A percentile compares a stretch with the other conserved stretches of the same genome.
Evolutionary conservation across 768 basidiomycete species (phyloP).

Genomic region (Mycena vulgaris): DNA sequence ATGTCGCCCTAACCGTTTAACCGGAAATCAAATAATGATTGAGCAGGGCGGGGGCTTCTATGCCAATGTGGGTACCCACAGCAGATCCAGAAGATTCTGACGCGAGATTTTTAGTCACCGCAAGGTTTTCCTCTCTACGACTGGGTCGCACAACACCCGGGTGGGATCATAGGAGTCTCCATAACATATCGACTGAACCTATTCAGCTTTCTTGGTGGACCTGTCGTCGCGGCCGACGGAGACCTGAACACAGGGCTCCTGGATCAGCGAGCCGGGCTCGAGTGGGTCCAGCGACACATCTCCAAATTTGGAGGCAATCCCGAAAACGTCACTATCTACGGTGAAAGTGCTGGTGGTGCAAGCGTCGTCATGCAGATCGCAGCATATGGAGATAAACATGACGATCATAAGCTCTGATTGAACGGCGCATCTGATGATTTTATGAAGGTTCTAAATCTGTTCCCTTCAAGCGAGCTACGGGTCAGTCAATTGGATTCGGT

Average conservation of each 20-base stretch:
- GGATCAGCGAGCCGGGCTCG: constrained; percentile 58
- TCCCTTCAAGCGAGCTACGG: constrained; percentile 58
- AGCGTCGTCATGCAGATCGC: constrained; percentile 61
- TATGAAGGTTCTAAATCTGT: constrained; percentile 48
- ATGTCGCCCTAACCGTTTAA: not conserved
- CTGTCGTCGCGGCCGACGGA: constrained; percentile 53
- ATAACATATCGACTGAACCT: constrained; percentile 51
- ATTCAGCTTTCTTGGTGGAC: constrained; percentile 50
- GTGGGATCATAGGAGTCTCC: constrained; percentile 52
- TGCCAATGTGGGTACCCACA: constrained; percentile 42
- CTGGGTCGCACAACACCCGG: constrained; percentile 60
- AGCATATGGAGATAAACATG: constrained; percentile 60
- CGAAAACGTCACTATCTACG: constrained; percentile 50
- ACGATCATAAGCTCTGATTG: no score
- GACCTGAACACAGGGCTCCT: constrained; percentile 57
- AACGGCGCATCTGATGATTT: no score
- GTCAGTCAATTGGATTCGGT: constrained; percentile 61
- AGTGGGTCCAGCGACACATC: constrained; percentile 60
- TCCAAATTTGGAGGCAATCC: constrained; percentile 53
- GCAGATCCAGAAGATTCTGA: not conserved
- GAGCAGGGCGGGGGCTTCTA: constrained; percentile 63
- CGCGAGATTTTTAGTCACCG: constrained; percentile 50
- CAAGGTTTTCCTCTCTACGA: constrained; percentile 65
- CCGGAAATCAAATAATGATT: no score
- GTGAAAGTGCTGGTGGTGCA: constrained; percentile 61